A percentile compares a stretch with the other conserved stretches of the same genome.
phyloP scores from a whole-genome alignment of 176 grass and related monocot species.

The Oryza meridionalis region DNA sequence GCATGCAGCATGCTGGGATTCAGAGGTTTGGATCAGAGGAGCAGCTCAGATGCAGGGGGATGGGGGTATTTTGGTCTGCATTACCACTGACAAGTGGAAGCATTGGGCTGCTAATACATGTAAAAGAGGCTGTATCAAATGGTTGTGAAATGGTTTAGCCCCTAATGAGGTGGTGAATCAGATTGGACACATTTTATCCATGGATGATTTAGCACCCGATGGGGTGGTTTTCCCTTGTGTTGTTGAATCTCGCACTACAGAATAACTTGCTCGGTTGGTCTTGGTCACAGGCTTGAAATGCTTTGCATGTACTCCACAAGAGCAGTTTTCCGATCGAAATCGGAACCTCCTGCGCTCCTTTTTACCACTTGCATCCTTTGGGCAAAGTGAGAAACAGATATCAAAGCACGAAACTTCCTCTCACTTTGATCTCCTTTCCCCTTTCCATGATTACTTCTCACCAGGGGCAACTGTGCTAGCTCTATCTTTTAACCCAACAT shows the following conservation, averaged over 20 bases:
- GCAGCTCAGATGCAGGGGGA: neutral
- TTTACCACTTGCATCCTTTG: conserved; percentile 41
- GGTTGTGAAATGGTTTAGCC: neutral
- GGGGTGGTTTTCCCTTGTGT: neutral
- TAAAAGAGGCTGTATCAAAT: neutral
- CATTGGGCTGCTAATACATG: neutral
- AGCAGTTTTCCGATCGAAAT: conserved; percentile 18
- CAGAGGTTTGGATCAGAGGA: neutral
- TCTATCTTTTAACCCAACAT: conserved; percentile 9
- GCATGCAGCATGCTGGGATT: neutral
- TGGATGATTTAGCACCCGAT: neutral
- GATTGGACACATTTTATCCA: neutral
- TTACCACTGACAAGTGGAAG: neutral
- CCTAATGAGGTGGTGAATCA: neutral
- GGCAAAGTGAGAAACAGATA: conserved; percentile 13
- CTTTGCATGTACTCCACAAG: conserved; percentile 1
- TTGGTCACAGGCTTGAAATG: neutral
- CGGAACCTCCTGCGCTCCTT: conserved; percentile 10
- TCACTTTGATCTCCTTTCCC: conserved; percentile 36
- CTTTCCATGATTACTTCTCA: conserved; percentile 41
- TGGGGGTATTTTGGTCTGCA: neutral
- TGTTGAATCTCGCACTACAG: neutral
- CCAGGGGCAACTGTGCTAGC: conserved; percentile 14
- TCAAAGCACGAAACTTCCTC: conserved; percentile 47
- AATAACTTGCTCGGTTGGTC: conserved; percentile 26